Conservation (phyloP, 345 rosid genomes). For the Bretschneidera sinensis region DNA sequence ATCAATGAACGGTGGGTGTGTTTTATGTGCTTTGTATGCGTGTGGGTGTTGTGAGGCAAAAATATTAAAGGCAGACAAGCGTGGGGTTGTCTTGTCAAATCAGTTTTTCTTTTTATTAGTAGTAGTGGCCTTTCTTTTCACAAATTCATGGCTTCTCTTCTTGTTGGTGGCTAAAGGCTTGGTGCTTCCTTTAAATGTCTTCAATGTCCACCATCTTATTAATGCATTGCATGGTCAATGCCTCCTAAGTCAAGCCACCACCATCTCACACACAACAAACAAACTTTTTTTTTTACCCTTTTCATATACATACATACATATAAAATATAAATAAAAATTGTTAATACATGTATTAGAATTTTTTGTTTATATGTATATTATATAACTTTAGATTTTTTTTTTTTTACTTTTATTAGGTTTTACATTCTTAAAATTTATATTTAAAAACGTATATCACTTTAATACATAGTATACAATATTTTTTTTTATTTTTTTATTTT, state of each 20-base stretch:
- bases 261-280: background rate
- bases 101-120: slow-evolving; percentile 7
- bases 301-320: background rate
- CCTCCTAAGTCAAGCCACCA: background rate
- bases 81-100: slow-evolving; percentile 39
- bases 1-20: background rate
- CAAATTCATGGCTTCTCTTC: background rate
- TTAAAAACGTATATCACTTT: too few species aligned
- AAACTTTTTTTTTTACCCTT: background rate
- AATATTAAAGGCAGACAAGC: slow-evolving; percentile 46
- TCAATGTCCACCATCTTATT: slow-evolving; percentile 3
- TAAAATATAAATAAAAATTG: too few species aligned
- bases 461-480: too few species aligned
- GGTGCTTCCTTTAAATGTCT: background rate
- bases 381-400: too few species aligned
- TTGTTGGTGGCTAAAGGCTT: background rate
- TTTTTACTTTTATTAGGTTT: too few species aligned
- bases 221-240: background rate
- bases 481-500: too few species aligned
- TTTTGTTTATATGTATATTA: too few species aligned
- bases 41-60: slow-evolving; percentile 7
- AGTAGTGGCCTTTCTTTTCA: slow-evolving; percentile 14
- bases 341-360: too few species aligned
- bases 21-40: background rate
- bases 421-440: too few species aligned